These are phyloP conservation scores for Fragaria nilgerrensis DNA, from an alignment of 306 rosid species.

Conservation along the genomic window DNA sequence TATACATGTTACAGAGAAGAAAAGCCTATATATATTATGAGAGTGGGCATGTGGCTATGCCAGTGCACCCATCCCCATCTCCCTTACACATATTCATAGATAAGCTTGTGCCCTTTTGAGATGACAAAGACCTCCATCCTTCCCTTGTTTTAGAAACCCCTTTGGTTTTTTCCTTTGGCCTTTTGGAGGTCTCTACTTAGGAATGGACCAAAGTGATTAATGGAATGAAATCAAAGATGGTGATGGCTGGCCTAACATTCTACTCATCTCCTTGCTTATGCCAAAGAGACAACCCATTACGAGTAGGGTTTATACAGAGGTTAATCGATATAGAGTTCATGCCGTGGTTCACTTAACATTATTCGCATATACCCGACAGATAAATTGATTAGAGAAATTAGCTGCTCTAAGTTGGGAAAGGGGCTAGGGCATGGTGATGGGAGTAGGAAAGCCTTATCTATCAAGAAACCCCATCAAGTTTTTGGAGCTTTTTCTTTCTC, in stretches of 20 bases:
- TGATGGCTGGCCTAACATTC: not conserved
- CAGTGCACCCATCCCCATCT: slow-evolving; percentile 45
- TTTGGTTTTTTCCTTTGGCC: not conserved
- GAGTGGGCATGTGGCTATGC: slow-evolving; percentile 43
- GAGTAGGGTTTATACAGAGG: not conserved
- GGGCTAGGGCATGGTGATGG: not conserved
- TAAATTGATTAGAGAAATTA: not conserved
- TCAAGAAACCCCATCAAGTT: not conserved
- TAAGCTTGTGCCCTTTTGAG: slow-evolving; percentile 41
- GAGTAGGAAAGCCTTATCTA: not conserved
- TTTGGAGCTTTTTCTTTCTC: not conserved
- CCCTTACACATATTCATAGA: slow-evolving; percentile 15
- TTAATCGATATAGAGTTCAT: not conserved
- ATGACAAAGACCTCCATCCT: slow-evolving; percentile 40
- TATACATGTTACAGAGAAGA: not conserved
- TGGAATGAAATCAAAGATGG: not conserved
- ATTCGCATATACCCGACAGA: not conserved
- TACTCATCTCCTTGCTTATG: not conserved
- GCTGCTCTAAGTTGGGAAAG: not conserved
- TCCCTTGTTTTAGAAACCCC: slow-evolving; percentile 9
- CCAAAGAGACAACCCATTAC: not conserved
- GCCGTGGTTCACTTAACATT: no score
- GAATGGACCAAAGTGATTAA: slow-evolving; percentile 18
- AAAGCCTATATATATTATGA: not conserved
- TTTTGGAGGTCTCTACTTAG: slow-evolving; percentile 1